These are phyloP conservation scores for Xylaria sp. DNA, from an alignment of 2,329 filamentous ascomycete genomes.

Conservation along the genomic window DNA sequence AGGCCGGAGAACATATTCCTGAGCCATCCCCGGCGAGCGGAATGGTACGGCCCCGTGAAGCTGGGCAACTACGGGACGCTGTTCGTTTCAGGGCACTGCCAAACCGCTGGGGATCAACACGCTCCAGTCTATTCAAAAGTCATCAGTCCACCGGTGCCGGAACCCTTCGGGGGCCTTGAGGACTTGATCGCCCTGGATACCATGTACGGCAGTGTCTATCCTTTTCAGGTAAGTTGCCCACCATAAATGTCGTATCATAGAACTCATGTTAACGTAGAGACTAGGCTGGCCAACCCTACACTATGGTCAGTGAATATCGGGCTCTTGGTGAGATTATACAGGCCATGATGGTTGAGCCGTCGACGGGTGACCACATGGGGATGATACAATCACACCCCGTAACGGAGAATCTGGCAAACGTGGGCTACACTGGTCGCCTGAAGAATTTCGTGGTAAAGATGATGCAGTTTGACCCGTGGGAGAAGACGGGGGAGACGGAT, in stretches of 20 bases:
- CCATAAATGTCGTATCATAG: not conserved
- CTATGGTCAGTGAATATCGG: slow-evolving; percentile 30
- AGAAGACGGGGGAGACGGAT: not conserved
- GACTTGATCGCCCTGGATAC: slow-evolving; percentile 20
- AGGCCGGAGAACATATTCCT: slow-evolving; percentile 46
- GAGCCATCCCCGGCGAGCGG: slow-evolving; percentile 41
- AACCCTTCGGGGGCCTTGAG: slow-evolving; percentile 10
- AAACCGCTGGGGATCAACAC: slow-evolving; percentile 9
- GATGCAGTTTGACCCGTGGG: slow-evolving; percentile 27
- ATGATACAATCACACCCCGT: slow-evolving; percentile 11
- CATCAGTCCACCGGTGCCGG: slow-evolving; percentile 24
- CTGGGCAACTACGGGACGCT: slow-evolving; percentile 44
- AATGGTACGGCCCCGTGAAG: slow-evolving; percentile 51
- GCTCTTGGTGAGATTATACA: slow-evolving; percentile 30
- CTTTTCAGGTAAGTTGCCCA: slow-evolving; percentile 23
- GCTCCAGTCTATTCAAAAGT: slow-evolving; percentile 17
- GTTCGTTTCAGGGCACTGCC: slow-evolving; percentile 36
- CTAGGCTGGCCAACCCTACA: slow-evolving; percentile 29
- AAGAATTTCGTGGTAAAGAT: slow-evolving; percentile 26
- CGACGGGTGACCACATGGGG: slow-evolving; percentile 11
- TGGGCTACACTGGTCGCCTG: slow-evolving; percentile 21
- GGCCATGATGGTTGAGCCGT: slow-evolving; percentile 30
- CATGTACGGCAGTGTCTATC: slow-evolving; percentile 20
- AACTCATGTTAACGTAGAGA: slow-evolving; percentile 12
- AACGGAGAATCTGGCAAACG: slow-evolving; percentile 14